Percentiles rank a stretch among this genome's conserved stretches.
Conservation (phyloP, 805 yeast genomes). For the Kurtzmaniella fragi region DNA sequence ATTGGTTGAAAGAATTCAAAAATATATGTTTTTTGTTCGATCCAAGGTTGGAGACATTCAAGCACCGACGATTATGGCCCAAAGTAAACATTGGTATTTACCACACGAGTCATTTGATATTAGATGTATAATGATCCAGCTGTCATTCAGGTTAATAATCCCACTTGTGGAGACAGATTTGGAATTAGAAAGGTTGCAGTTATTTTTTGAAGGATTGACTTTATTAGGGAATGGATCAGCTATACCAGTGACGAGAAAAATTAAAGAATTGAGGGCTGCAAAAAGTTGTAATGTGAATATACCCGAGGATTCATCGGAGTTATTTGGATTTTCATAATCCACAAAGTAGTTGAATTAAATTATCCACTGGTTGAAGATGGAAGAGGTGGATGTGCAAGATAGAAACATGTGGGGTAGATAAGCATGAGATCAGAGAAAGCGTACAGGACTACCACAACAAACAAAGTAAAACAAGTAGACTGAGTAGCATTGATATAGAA, state of each 20-base stretch:
- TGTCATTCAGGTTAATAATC: constrained; percentile 18
- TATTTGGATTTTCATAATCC: too few species aligned
- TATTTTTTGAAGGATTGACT: constrained; percentile 25
- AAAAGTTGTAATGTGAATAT: too few species aligned
- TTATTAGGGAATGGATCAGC: constrained; percentile 32
- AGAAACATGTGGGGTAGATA: too few species aligned
- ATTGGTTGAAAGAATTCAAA: constrained; percentile 14
- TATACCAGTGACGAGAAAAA: constrained; percentile 10
- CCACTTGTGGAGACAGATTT: constrained; percentile 16
- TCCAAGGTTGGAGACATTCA: constrained; percentile 6
- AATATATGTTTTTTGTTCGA: constrained; percentile 19
- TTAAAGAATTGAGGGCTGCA: too few species aligned
- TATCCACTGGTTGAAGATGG: too few species aligned
- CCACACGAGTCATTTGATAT: constrained; percentile 19
- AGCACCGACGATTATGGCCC: constrained; percentile 13
- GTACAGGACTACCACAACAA: too few species aligned
- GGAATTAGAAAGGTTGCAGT: constrained; percentile 24
- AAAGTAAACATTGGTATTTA: constrained; percentile 22
- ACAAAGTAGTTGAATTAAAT: too few species aligned
- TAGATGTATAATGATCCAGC: constrained; percentile 30
- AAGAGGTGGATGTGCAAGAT: too few species aligned
- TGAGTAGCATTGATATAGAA: too few species aligned
- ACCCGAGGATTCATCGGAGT: too few species aligned
- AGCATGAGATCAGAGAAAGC: too few species aligned
- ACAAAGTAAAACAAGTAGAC: too few species aligned